Base-by-base conservation (phyloP, 352 stramenopile genomes). In the Phytophthora pini region DNA sequence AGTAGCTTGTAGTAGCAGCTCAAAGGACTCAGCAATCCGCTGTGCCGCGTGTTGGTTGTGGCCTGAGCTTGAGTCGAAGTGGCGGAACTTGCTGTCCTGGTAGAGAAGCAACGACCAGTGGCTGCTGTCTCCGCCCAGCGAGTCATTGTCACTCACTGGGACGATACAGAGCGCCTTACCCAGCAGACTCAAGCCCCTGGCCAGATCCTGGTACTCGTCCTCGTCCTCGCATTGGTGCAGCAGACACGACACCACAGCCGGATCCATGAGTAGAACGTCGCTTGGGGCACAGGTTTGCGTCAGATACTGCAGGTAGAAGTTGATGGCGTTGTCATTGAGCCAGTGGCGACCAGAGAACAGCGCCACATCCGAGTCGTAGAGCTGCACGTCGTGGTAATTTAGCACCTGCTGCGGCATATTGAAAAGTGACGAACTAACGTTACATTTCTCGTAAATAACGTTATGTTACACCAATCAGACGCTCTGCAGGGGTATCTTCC, bases 311-410 rank as follows among this genome's bases (percentile, higher is more conserved):
- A 95, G 79, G 68, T 92, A 94, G 57, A 95, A 95, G 77, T 94
- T 86, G 61, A 95, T 75, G 22, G 84, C 69, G 27, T 87, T 93
- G 68, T 95, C 87, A 59, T 95, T 94, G 29, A 95, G 86, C 87
- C 87, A 95, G 60, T 87, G 65, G 10, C 40, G 61, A 11, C 48
- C 52, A 5, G 49, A 11, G 53, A 95, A 93, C 31, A 95, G 84
- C 74, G 60, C 72, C 31, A 94, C 81, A 63, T 95, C 87, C 61
- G 82, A 80, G 48, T 79, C 84, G 63, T 95, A 94, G 27, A 95
- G 75, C 81, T 90, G 83, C 61, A 88, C 85, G 61, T 92, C 85
- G 55, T 93, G 81, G 65, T 88, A 95, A 38, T 88, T 84, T 24
- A 92, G 79, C 72, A 90, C 82, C 50, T 88, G 79, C 0, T 34